phyloP scores from a whole-genome alignment of 108 stramenopile species.

The Craspedostauros australis region DNA sequence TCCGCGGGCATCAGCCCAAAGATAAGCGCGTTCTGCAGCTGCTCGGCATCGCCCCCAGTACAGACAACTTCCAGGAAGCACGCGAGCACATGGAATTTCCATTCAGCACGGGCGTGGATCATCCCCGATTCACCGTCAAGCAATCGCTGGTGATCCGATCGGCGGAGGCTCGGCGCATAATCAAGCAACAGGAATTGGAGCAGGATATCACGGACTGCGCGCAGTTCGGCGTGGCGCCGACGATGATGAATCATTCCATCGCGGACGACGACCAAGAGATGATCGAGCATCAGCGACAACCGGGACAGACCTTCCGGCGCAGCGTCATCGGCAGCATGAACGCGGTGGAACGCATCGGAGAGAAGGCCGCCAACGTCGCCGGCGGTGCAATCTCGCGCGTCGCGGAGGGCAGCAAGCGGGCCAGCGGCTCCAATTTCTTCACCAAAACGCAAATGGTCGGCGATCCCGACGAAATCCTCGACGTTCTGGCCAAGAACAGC shows the following conservation, averaged over 20 bases:
- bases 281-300: neutral
- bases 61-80: constrained; percentile 8
- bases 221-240: constrained; percentile 23
- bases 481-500: constrained; percentile 3
- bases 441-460: no score
- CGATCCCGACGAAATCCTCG: constrained; percentile 15
- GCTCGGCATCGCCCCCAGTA: constrained; percentile 15
- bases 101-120: constrained; percentile 22
- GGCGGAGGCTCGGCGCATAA: constrained; percentile 5
- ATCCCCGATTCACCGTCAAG: constrained; percentile 34
- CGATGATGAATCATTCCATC: neutral
- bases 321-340: no score
- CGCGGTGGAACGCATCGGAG: no score
- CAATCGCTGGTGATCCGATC: constrained; percentile 22
- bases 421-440: neutral
- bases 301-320: no score
- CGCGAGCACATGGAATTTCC: constrained; percentile 38
- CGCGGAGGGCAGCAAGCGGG: no score
- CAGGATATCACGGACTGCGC: constrained; percentile 18
- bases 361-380: no score
- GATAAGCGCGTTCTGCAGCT: constrained; percentile 13
- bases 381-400: no score
- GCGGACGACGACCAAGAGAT: neutral
- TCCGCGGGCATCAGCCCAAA: constrained; percentile 11
- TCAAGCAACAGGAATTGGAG: constrained; percentile 8